Evolutionary conservation across 1,284 basidiomycete genomes (phyloP).

Genomic region (Gomphus bonarii): DNA sequence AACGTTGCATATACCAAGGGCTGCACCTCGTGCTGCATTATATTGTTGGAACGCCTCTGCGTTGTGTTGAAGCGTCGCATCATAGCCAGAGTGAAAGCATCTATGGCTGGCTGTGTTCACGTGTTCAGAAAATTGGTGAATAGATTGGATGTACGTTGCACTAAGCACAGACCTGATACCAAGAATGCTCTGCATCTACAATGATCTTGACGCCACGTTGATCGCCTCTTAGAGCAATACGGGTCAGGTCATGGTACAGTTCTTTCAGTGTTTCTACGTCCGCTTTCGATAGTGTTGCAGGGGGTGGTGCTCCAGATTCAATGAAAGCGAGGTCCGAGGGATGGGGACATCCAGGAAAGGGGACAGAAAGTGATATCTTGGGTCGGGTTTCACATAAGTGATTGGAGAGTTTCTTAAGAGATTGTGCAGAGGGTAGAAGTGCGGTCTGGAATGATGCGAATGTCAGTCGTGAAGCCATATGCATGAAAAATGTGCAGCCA

Average conservation of each 20-base stretch:
- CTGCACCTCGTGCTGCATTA: slow-evolving; percentile 27
- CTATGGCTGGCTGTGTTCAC: slow-evolving; percentile 59
- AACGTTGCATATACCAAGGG: slow-evolving; percentile 75
- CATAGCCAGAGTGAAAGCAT: slow-evolving; percentile 66
- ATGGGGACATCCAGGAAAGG: slow-evolving; percentile 57
- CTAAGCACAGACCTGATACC: slow-evolving; percentile 44
- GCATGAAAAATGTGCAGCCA: slow-evolving; percentile 16
- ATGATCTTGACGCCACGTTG: slow-evolving; percentile 54
- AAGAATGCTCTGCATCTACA: slow-evolving; percentile 80
- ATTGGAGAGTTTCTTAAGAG: slow-evolving; percentile 45
- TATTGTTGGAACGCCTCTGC: slow-evolving; percentile 14
- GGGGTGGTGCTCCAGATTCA: slow-evolving; percentile 12
- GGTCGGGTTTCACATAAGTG: slow-evolving; percentile 35
- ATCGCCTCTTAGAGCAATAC: slow-evolving; percentile 51
- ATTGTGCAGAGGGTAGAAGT: slow-evolving; percentile 43
- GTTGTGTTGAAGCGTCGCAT: slow-evolving; percentile 68
- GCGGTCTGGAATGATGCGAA: slow-evolving; percentile 39
- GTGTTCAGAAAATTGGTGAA: not conserved
- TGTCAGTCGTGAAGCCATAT: not conserved
- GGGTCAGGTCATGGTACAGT: slow-evolving; percentile 47
- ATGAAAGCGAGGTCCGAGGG: slow-evolving; percentile 41
- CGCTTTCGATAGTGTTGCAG: slow-evolving; percentile 29
- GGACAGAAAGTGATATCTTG: slow-evolving; percentile 25
- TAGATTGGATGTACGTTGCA: not conserved
- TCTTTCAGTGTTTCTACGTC: slow-evolving; percentile 53